Percentiles rank a stretch among this genome's conserved stretches.
These are phyloP conservation scores for Fusarium sp. DNA, from an alignment of 2,329 filamentous ascomycete genomes.

Conservation along the genomic window DNA sequence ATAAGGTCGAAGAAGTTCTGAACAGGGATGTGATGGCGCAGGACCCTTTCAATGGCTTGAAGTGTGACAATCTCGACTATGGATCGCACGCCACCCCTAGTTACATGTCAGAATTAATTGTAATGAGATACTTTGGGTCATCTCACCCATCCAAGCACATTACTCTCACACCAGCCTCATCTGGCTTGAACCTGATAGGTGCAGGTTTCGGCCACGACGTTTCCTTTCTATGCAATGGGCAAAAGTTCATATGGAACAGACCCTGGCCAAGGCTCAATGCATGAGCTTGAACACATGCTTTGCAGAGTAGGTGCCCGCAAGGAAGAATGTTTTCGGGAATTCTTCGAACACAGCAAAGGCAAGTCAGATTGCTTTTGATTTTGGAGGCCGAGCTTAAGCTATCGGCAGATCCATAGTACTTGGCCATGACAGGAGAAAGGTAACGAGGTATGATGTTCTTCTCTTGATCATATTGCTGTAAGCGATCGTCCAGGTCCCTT, in stretches of 20 bases:
- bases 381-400: not conserved
- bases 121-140: rapidly evolving
- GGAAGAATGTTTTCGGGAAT: not conserved
- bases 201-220: not conserved
- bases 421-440: not conserved
- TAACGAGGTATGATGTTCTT: not conserved
- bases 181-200: not conserved
- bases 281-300: not conserved
- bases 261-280: not conserved
- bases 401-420: not conserved
- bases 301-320: not conserved
- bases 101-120: not conserved
- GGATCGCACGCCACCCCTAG: not conserved
- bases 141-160: not conserved
- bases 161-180: not conserved
- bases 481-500: not conserved
- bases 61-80: not conserved
- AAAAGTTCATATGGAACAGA: not conserved
- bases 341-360: not conserved
- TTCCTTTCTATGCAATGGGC: not conserved
- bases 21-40: no score
- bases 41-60: not conserved
- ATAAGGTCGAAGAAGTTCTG: not conserved
- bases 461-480: not conserved
- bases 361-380: not conserved